phyloP scores from a whole-genome alignment of 345 rosid species.

The Camelina laxa region DNA sequence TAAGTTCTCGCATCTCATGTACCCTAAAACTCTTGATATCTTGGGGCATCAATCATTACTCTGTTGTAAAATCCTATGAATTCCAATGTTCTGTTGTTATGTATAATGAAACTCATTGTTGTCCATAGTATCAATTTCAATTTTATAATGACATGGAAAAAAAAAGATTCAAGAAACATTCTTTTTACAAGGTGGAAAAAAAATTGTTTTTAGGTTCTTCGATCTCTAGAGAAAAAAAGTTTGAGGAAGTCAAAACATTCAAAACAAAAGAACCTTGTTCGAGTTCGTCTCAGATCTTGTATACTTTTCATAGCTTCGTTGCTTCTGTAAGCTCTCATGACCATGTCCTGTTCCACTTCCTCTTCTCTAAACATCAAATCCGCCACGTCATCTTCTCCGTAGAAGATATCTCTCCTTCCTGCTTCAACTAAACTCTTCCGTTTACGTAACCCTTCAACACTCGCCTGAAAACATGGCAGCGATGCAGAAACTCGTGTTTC shows the following conservation, averaged over 20 bases:
- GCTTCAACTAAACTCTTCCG: conserved; percentile 14
- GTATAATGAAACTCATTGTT: conserved; percentile 3
- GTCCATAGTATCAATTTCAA: not conserved
- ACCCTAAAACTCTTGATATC: conserved; percentile 15
- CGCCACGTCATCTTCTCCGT: conserved; percentile 34
- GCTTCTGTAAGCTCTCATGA: conserved; percentile 42
- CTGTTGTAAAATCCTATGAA: conserved; percentile 25
- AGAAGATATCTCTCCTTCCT: conserved; percentile 18
- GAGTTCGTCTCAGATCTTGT: not conserved
- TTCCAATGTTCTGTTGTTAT: conserved; percentile 21
- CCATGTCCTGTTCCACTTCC: conserved; percentile 34
- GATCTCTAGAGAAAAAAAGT: conserved; percentile 22
- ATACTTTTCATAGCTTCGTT: conserved; percentile 40
- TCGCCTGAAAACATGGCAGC: conserved; percentile 21
- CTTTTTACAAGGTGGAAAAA: not conserved
- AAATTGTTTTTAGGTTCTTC: not conserved
- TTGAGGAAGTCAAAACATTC: conserved; percentile 42
- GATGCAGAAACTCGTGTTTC: conserved; percentile 15
- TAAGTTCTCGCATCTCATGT: not conserved
- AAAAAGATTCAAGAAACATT: no score
- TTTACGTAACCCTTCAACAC: conserved; percentile 1
- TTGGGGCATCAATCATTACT: not conserved
- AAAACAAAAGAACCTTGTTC: conserved; percentile 20
- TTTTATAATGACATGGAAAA: not conserved
- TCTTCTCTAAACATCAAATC: conserved; percentile 39